phyloP scores from a whole-genome alignment of 2,329 filamentous ascomycete species.

The Ilyonectria mors-panacis region DNA sequence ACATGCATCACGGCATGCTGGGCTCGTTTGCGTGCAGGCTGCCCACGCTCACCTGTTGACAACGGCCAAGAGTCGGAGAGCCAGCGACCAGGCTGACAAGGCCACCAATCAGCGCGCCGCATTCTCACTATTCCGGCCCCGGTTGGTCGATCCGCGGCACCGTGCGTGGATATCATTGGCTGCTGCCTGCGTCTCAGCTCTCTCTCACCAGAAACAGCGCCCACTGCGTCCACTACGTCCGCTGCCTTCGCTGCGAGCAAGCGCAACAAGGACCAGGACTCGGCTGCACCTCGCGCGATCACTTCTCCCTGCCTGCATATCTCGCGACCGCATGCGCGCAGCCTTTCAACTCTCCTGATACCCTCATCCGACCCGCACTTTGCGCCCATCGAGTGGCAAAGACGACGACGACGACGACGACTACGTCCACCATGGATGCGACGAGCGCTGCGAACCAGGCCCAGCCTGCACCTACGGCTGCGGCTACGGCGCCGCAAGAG shows the following conservation, averaged over 20 bases:
- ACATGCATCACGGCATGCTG: constrained; percentile 17
- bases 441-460: constrained; percentile 39
- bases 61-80: constrained; percentile 3
- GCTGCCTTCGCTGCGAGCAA: constrained; percentile 26
- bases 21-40: neutral
- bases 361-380: constrained; percentile 31
- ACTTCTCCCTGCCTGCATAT: constrained; percentile 10
- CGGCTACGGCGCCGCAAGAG: constrained; percentile 34
- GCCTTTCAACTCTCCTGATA: constrained; percentile 20
- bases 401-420: constrained; percentile 27
- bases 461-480: constrained; percentile 31
- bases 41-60: neutral
- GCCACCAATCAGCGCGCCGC: constrained; percentile 38
- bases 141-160: constrained; percentile 35
- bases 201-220: constrained; percentile 39
- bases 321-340: constrained; percentile 41
- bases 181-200: constrained; percentile 20
- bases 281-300: constrained; percentile 24
- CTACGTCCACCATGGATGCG: constrained; percentile 46
- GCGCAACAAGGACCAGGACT: constrained; percentile 36
- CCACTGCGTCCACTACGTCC: constrained; percentile 38
- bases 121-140: constrained; percentile 30
- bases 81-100: constrained; percentile 16
- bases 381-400: constrained; percentile 30
- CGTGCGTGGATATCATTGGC: constrained; percentile 37